Conservation (phyloP, 2,329 filamentous ascomycete species). For the Phoma sp. region DNA sequence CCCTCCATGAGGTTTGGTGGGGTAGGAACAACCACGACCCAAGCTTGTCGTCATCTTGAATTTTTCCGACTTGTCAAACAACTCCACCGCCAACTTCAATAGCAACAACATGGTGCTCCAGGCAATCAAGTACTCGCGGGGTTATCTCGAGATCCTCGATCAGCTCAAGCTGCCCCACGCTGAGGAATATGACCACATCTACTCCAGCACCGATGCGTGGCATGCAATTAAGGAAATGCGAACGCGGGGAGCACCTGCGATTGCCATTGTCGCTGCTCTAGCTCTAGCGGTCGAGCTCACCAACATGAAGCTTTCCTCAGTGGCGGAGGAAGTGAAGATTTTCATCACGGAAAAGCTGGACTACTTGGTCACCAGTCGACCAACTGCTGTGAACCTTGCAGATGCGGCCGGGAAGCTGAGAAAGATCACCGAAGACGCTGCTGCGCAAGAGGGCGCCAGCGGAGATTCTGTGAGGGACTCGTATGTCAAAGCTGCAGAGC, state of each 20-base stretch:
- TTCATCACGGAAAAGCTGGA: constrained; percentile 80
- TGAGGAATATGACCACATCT: constrained; percentile 76
- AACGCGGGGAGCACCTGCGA: constrained; percentile 83
- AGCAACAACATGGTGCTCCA: constrained; percentile 63
- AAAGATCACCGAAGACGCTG: constrained; percentile 61
- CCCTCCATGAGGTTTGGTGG: constrained; percentile 11
- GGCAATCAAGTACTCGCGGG: constrained; percentile 77
- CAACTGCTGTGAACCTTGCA: constrained; percentile 92
- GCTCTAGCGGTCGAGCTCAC: constrained; percentile 85
- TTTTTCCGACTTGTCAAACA: constrained; percentile 21
- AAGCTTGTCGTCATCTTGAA: constrained; percentile 28
- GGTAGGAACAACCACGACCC: constrained; percentile 23
- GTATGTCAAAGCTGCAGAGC: constrained; percentile 82
- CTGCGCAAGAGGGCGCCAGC: constrained; percentile 52
- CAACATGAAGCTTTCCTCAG: constrained; percentile 59
- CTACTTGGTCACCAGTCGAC: constrained; percentile 86
- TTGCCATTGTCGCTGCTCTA: constrained; percentile 95
- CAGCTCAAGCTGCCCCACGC: constrained; percentile 83
- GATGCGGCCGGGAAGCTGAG: constrained; percentile 88
- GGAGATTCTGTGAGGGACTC: constrained; percentile 66
- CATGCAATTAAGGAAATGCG: constrained; percentile 85
- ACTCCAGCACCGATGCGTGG: constrained; percentile 76
- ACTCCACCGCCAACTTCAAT: constrained; percentile 11
- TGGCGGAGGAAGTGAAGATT: constrained; percentile 66
- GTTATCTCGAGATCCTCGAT: constrained; percentile 77